Evolutionary conservation across 2,329 filamentous ascomycete genomes (phyloP).

Genomic region (Ascochyta rabiei): DNA sequence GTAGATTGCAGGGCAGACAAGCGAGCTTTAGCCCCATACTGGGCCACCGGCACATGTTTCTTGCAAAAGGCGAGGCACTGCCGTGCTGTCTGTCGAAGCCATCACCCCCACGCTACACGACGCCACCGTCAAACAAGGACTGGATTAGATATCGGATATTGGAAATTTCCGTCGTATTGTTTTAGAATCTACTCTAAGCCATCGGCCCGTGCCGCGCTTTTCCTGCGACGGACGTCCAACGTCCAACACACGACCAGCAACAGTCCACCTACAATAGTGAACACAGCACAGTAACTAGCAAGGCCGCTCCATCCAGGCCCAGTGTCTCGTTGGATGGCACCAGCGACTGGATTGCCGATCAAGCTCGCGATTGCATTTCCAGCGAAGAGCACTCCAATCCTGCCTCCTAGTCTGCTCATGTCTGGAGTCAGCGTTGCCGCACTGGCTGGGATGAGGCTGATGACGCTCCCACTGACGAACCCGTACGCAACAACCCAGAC

Average conservation of each 20-base stretch:
- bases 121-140: neutral
- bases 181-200: neutral
- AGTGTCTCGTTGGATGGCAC: slow-evolving; percentile 21
- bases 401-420: slow-evolving; percentile 26
- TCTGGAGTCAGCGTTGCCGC: slow-evolving; percentile 26
- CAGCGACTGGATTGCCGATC: slow-evolving; percentile 31
- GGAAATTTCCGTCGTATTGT: neutral
- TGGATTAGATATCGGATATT: too few relatives aligned
- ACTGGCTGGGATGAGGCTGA: slow-evolving; percentile 25
- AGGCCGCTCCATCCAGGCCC: slow-evolving; percentile 12
- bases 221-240: slow-evolving; percentile 3
- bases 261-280: slow-evolving; percentile 16
- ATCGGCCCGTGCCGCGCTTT: neutral
- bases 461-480: slow-evolving; percentile 21
- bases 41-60: too few relatives aligned
- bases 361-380: slow-evolving; percentile 28
- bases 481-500: slow-evolving; percentile 25
- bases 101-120: neutral
- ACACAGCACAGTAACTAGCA: slow-evolving; percentile 14
- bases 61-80: too few relatives aligned
- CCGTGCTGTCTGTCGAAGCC: too few relatives aligned
- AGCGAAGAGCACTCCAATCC: slow-evolving; percentile 32
- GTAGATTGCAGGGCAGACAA: too few relatives aligned
- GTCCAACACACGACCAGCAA: slow-evolving; percentile 14
- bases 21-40: too few relatives aligned